Evolutionary conservation across 2,329 filamentous ascomycete species (phyloP).

Genomic region (Fusarium sp.): DNA sequence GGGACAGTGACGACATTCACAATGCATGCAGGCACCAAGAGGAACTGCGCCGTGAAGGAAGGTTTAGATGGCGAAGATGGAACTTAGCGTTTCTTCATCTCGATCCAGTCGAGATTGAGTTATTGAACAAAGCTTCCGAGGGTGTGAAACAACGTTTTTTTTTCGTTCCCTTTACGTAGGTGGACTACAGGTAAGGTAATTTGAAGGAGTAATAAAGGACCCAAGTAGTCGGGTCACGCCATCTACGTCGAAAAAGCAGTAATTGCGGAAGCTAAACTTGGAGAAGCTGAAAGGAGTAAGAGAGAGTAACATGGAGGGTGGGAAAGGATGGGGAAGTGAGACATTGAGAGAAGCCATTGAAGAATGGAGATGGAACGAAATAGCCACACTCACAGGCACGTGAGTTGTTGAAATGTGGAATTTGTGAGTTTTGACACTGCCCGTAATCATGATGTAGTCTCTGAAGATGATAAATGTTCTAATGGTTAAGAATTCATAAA

Average conservation of each 20-base stretch:
- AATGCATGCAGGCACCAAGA: constrained; percentile 8
- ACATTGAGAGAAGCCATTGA: constrained; percentile 24
- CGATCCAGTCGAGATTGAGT: background rate
- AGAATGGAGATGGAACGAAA: constrained; percentile 8
- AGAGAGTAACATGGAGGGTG: constrained; percentile 15
- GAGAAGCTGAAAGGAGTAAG: constrained; percentile 16
- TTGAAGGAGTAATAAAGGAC: background rate
- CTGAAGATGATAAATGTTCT: background rate
- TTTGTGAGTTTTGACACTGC: background rate
- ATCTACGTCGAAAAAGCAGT: constrained; percentile 11
- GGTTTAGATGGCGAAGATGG: constrained; percentile 9
- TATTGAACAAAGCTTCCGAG: background rate
- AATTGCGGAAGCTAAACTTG: constrained; percentile 17
- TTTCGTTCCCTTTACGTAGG: background rate
- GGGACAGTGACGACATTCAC: constrained; percentile 24
- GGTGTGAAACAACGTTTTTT: background rate
- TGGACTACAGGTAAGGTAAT: background rate
- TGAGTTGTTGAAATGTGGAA: background rate
- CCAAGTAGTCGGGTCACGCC: constrained; percentile 10
- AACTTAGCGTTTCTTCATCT: constrained; percentile 15
- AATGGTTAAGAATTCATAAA: background rate
- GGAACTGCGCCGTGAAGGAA: constrained; percentile 9
- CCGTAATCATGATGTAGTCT: background rate
- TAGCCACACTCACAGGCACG: background rate
- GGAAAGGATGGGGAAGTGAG: constrained; percentile 25